Evolutionary conservation across 2,329 filamentous ascomycete species (phyloP).

Genomic region (Alternaria viburni): DNA sequence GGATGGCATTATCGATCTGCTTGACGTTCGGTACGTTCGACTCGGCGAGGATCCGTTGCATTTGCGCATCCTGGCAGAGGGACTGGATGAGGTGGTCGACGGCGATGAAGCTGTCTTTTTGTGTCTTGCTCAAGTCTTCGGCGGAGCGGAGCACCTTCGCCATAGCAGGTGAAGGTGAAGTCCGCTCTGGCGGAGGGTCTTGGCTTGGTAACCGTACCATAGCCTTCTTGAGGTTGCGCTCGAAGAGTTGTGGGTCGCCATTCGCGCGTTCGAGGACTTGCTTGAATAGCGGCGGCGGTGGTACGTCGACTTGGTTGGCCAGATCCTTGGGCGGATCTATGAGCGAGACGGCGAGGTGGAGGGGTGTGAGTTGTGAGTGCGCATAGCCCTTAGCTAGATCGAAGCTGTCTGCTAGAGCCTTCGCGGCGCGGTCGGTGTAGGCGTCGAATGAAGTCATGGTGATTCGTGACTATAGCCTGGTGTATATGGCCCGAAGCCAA

Average conservation of each 20-base stretch:
- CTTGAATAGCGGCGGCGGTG: constrained; percentile 79
- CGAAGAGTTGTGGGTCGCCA: constrained; percentile 88
- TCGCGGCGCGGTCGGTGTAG: constrained; percentile 91
- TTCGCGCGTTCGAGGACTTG: constrained; percentile 94
- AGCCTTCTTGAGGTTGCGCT: constrained; percentile 87
- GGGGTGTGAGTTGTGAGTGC: constrained; percentile 86
- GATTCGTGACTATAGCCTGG: constrained; percentile 27
- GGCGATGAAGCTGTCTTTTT: constrained; percentile 94
- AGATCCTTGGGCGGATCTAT: constrained; percentile 77
- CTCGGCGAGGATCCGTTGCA: constrained; percentile 79
- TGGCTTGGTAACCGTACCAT: constrained; percentile 92
- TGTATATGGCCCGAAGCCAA: constrained; percentile 27
- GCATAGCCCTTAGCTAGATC: constrained; percentile 85
- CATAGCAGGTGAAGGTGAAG: constrained; percentile 82
- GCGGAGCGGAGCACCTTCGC: constrained; percentile 82
- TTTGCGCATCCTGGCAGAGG: constrained; percentile 76
- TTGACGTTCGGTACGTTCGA: constrained; percentile 91
- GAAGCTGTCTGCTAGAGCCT: constrained; percentile 89
- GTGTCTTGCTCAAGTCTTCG: constrained; percentile 91
- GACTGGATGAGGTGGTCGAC: constrained; percentile 93
- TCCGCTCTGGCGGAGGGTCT: constrained; percentile 89
- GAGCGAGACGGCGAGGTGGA: constrained; percentile 86
- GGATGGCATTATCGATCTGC: constrained; percentile 86
- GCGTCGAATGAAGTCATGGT: constrained; percentile 80
- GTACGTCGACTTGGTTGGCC: constrained; percentile 68